Evolutionary conservation across 768 basidiomycete genomes (phyloP).

Genomic region (Boletus speciosus): DNA sequence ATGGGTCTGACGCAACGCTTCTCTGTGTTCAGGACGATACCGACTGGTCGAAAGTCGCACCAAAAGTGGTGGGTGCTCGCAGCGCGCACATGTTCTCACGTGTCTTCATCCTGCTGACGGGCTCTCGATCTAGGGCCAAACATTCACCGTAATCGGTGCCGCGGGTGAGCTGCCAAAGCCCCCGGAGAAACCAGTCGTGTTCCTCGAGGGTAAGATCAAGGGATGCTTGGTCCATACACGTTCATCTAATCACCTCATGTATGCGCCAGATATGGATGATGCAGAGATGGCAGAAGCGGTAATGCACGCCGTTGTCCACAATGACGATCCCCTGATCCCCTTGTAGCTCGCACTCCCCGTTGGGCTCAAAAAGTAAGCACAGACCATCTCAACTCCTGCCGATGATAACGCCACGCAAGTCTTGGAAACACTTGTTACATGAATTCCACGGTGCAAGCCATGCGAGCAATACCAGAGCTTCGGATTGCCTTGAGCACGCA

Average conservation of each 20-base stretch:
- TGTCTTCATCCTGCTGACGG: slow-evolving; percentile 1
- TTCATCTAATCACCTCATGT: slow-evolving; percentile 13
- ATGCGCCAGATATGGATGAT: slow-evolving; percentile 75
- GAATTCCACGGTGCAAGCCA: slow-evolving; percentile 93
- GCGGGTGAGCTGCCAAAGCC: slow-evolving; percentile 90
- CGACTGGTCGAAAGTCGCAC: slow-evolving; percentile 77
- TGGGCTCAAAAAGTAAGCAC: slow-evolving; percentile 68
- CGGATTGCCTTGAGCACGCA: slow-evolving; percentile 64
- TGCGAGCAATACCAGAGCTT: slow-evolving; percentile 89
- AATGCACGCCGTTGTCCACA: slow-evolving; percentile 20
- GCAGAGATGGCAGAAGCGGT: slow-evolving; percentile 77
- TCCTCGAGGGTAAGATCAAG: slow-evolving; percentile 68
- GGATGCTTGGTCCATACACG: not conserved
- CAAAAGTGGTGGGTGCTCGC: slow-evolving; percentile 64
- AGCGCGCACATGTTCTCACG: not conserved
- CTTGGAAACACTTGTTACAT: slow-evolving; percentile 97
- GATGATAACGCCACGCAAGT: slow-evolving; percentile 27
- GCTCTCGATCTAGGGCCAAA: slow-evolving; percentile 61
- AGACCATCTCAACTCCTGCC: not conserved
- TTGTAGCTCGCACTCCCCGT: slow-evolving; percentile 72
- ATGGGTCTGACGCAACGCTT: not conserved
- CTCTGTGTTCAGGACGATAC: slow-evolving; percentile 68
- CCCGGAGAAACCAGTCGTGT: slow-evolving; percentile 72
- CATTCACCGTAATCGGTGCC: slow-evolving; percentile 90
- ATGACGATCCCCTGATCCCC: not conserved